phyloP scores from a whole-genome alignment of 179 eudicot genomes.

The Heliamphora pulchella region DNA sequence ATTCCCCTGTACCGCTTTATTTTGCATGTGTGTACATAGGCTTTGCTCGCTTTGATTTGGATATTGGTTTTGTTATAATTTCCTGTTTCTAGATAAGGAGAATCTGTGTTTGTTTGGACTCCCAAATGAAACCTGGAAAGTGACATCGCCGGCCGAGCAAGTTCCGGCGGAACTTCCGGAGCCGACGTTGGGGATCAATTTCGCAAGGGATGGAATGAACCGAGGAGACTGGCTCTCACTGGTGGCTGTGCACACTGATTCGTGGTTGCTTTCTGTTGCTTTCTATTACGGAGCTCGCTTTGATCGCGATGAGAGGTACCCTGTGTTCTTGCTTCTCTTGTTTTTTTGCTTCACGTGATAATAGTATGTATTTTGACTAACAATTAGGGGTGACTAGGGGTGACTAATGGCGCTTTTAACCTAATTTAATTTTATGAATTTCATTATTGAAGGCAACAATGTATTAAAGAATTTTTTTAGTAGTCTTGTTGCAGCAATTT shows the following conservation, averaged over 20 bases:
- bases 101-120: constrained; percentile 11
- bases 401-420: no score
- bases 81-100: constrained; percentile 4
- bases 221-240: constrained; percentile 4
- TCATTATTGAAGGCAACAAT: no score
- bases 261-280: constrained; percentile 14
- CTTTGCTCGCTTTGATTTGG: not conserved
- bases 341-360: not conserved
- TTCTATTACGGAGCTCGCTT: constrained; percentile 15
- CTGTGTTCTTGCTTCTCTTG: not conserved
- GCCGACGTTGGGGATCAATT: constrained; percentile 13
- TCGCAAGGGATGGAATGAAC: constrained; percentile 9
- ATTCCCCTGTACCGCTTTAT: not conserved
- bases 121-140: constrained; percentile 10
- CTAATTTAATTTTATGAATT: no score
- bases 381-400: no score
- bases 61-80: not conserved
- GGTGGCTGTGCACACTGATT: constrained; percentile 15
- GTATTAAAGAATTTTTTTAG: no score
- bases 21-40: not conserved
- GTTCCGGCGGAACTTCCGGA: constrained; percentile 12
- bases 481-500: no score
- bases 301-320: constrained; percentile 8
- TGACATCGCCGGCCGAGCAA: constrained; percentile 12
- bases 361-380: no score